A percentile compares a stretch with the other conserved stretches of the same genome.
Conservation (phyloP, 1,284 basidiomycete genomes). For the Boletus mariae region DNA sequence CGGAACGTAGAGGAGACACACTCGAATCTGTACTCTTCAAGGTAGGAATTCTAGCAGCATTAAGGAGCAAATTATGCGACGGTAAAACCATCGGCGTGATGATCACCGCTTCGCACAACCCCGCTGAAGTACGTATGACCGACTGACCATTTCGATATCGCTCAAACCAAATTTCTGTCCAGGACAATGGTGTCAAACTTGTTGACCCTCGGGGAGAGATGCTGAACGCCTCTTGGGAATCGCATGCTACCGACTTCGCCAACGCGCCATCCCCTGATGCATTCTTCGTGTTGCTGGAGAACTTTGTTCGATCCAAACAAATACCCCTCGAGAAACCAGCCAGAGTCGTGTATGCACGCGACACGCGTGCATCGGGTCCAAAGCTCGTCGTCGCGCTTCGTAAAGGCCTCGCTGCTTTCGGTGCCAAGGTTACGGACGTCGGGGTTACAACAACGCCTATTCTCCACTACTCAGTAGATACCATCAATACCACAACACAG, state of each 20-base stretch:
- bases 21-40: conserved; percentile 95
- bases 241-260: conserved; percentile 83
- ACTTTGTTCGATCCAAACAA: conserved; percentile 62
- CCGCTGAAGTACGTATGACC: conserved; percentile 68
- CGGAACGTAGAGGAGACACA: conserved; percentile 57
- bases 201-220: conserved; percentile 99
- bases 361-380: conserved; percentile 90
- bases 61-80: conserved; percentile 87
- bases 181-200: conserved; percentile 99
- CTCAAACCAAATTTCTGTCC: conserved; percentile 3
- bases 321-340: conserved; percentile 81
- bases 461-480: conserved; percentile 91
- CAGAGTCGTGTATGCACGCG: conserved; percentile 85
- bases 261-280: conserved; percentile 78
- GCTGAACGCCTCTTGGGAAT: conserved; percentile 95
- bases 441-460: conserved; percentile 94
- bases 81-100: conserved; percentile 95
- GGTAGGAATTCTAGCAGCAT: conserved; percentile 85
- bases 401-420: conserved; percentile 77
- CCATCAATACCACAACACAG: conserved; percentile 80
- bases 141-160: not conserved
- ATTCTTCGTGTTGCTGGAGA: conserved; percentile 65
- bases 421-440: conserved; percentile 61
- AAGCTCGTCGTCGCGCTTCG: conserved; percentile 79
- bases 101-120: conserved; percentile 99